Conservation (phyloP, 2,329 filamentous ascomycete genomes). For the Neofusicoccum ribis region DNA sequence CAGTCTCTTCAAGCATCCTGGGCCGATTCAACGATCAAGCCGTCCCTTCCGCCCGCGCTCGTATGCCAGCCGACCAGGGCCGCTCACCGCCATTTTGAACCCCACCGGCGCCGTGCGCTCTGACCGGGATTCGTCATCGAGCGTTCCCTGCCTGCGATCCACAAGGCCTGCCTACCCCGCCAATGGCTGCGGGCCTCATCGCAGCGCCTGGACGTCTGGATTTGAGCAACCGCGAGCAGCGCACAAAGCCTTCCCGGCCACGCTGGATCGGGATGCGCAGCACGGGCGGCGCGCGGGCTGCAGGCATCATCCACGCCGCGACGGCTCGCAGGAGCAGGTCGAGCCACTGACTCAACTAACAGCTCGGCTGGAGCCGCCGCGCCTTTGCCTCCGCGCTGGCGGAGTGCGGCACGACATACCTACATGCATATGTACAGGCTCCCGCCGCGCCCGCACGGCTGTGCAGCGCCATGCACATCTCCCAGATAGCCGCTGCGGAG, state of each 20-base stretch:
- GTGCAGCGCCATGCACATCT: constrained; percentile 8
- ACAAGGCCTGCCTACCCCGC: constrained; percentile 18
- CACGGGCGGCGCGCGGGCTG: not conserved
- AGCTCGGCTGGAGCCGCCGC: constrained; percentile 17
- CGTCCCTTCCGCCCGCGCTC: constrained; percentile 20
- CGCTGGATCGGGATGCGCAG: constrained; percentile 10
- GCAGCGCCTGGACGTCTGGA: constrained; percentile 12
- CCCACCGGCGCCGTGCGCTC: constrained; percentile 7
- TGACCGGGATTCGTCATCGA: constrained; percentile 16
- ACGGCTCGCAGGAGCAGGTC: constrained; percentile 2
- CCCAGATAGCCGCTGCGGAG: constrained; percentile 15
- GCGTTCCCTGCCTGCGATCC: constrained; percentile 16
- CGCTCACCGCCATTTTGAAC: constrained; percentile 21
- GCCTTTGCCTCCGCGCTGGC: constrained; percentile 13
- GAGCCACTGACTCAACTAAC: constrained; percentile 12
- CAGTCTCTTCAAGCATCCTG: constrained; percentile 14
- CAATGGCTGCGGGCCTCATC: constrained; percentile 16
- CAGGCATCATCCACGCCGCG: constrained; percentile 14
- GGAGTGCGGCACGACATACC: constrained; percentile 20
- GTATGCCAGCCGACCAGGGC: constrained; percentile 6
- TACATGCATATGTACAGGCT: constrained; percentile 20
- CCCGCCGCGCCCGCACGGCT: constrained; percentile 15
- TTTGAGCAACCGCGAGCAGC: constrained; percentile 17
- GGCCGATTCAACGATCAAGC: constrained; percentile 6
- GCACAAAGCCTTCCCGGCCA: constrained; percentile 9